Percentiles rank a stretch among this genome's conserved stretches.
Conservation (phyloP, 2,329 filamentous ascomycete species). For the Colletotrichum filicis region DNA sequence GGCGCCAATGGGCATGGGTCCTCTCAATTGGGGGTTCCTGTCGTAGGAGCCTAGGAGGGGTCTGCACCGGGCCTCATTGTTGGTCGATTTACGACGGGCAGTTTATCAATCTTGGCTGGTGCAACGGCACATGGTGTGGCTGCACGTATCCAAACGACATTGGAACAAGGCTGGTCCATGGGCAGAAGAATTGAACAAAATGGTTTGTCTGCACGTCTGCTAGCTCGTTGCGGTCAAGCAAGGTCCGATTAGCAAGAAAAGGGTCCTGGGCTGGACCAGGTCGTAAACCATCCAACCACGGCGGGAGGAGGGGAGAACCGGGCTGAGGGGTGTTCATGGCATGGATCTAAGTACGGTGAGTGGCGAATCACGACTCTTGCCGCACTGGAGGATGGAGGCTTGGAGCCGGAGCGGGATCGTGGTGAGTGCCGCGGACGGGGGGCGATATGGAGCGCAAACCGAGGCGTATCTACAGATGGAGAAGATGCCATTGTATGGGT, state of each 20-base stretch:
- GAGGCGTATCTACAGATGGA: not conserved
- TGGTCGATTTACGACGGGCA: slow-evolving; percentile 33
- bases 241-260: slow-evolving; percentile 18
- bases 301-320: not conserved
- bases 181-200: not conserved
- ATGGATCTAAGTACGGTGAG: slow-evolving; percentile 31
- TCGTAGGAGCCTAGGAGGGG: not conserved
- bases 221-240: slow-evolving; percentile 25
- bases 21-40: not conserved
- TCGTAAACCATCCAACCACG: slow-evolving; percentile 58
- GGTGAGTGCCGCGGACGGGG: slow-evolving; percentile 10
- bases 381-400: not conserved
- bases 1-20: not conserved
- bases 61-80: slow-evolving; percentile 23
- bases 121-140: slow-evolving; percentile 26
- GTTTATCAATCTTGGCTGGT: slow-evolving; percentile 37
- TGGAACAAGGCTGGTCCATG: slow-evolving; percentile 23
- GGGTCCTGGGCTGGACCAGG: not conserved
- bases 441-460: not conserved
- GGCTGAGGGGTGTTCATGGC: slow-evolving; percentile 6
- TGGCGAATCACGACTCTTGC: slow-evolving; percentile 38
- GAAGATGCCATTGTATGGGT: not conserved
- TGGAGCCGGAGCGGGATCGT: slow-evolving; percentile 18
- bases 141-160: slow-evolving; percentile 29
- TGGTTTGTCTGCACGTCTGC: slow-evolving; percentile 17